Evolutionary conservation across 106 monocot species (phyloP).

Genomic region (Dioscorea alata): DNA sequence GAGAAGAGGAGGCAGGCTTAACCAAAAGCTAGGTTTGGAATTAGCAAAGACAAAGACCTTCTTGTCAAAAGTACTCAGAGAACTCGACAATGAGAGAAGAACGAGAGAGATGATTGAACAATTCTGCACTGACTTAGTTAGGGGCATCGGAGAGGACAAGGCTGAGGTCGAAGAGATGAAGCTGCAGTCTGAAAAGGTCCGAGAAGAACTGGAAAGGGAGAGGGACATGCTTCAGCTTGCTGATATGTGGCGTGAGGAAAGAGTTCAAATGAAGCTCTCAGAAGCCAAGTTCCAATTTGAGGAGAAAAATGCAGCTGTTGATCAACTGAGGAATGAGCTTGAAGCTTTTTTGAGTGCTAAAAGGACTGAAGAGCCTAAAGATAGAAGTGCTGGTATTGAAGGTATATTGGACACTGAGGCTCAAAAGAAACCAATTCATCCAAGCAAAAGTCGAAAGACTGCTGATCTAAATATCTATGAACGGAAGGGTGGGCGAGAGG

Average conservation of each 20-base stretch:
- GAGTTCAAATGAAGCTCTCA: constrained; percentile 75
- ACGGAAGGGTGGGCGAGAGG: not conserved
- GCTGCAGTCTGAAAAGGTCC: constrained; percentile 34
- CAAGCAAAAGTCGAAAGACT: not conserved
- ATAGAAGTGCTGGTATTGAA: not conserved
- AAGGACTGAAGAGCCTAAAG: constrained; percentile 11
- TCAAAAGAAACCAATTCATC: not conserved
- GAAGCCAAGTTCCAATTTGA: constrained; percentile 71
- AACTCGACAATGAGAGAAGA: constrained; percentile 55
- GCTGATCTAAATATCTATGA: too few relatives aligned
- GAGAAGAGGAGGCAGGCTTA: constrained; percentile 47
- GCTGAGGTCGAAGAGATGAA: constrained; percentile 52
- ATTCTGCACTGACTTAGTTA: constrained; percentile 52
- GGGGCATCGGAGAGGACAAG: constrained; percentile 51
- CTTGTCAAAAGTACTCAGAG: constrained; percentile 25
- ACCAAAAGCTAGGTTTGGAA: constrained; percentile 44
- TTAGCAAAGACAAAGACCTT: constrained; percentile 26
- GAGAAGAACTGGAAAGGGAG: constrained; percentile 63
- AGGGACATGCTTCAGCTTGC: constrained; percentile 88
- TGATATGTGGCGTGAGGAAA: constrained; percentile 69
- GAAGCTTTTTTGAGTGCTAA: constrained; percentile 42
- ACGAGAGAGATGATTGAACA: constrained; percentile 52
- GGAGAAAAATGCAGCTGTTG: constrained; percentile 72
- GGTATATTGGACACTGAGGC: not conserved
- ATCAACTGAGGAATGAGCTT: constrained; percentile 66